phyloP scores from a whole-genome alignment of 192 early-diverging fungal species.

The Coemansia sp. region DNA sequence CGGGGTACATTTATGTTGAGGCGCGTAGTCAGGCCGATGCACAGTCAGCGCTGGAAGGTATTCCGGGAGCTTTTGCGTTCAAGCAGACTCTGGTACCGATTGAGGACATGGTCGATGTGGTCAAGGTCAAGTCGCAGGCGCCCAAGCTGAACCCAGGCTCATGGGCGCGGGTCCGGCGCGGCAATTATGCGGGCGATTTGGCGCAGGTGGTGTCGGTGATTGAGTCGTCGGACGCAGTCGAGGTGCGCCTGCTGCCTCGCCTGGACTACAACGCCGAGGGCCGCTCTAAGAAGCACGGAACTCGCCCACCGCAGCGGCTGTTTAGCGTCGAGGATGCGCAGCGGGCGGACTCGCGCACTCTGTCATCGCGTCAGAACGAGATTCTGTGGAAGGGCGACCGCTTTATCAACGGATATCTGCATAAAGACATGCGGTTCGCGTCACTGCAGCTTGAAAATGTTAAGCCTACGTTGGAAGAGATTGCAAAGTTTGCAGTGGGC shows the following conservation, averaged over 20 bases:
- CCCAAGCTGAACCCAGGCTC: slow-evolving; percentile 57
- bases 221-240: slow-evolving; percentile 65
- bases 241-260: slow-evolving; percentile 74
- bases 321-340: slow-evolving; percentile 59
- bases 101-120: slow-evolving; percentile 87
- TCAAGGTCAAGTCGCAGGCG: slow-evolving; percentile 70
- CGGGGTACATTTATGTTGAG: slow-evolving; percentile 94
- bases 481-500: slow-evolving; percentile 68
- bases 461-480: slow-evolving; percentile 91
- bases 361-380: slow-evolving; percentile 60
- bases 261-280: slow-evolving; percentile 58
- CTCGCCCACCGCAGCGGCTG: slow-evolving; percentile 72
- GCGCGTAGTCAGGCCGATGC: slow-evolving; percentile 77
- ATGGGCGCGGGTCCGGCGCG: slow-evolving; percentile 90
- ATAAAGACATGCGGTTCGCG: slow-evolving; percentile 74
- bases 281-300: slow-evolving; percentile 44
- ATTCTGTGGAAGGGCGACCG: slow-evolving; percentile 61
- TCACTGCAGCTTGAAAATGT: slow-evolving; percentile 68
- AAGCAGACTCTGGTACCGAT: slow-evolving; percentile 83
- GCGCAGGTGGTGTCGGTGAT: slow-evolving; percentile 73
- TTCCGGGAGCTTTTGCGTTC: slow-evolving; percentile 71
- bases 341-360: slow-evolving; percentile 58
- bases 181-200: slow-evolving; percentile 92
- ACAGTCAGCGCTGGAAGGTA: slow-evolving; percentile 70
- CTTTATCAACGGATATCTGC: slow-evolving; percentile 78